These are phyloP conservation scores for Aspergillus spinulosporus DNA, from an alignment of 2,329 filamentous ascomycete genomes.

Conservation along the genomic window DNA sequence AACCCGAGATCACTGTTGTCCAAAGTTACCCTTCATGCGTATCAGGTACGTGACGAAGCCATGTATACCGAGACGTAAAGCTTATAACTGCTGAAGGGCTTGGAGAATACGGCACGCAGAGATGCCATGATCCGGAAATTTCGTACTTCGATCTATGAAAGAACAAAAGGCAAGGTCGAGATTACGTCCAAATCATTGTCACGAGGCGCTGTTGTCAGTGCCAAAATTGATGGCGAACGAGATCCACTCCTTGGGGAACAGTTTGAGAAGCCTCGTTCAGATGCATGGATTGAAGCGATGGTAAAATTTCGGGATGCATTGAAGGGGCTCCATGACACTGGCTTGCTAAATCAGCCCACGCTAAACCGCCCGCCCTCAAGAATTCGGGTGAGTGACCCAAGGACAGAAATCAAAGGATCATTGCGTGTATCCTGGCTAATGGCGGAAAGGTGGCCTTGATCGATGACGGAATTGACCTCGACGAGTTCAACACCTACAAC, in stretches of 20 bases:
- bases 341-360: not conserved
- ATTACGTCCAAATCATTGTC: not conserved
- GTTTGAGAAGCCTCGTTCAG: not conserved
- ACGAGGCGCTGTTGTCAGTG: not conserved
- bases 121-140: not conserved
- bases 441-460: not conserved
- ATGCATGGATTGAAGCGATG: slow-evolving; percentile 2
- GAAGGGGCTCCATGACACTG: not conserved
- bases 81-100: not conserved
- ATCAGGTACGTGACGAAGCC: not conserved
- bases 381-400: not conserved
- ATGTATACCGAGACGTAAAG: not conserved
- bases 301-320: slow-evolving; percentile 1
- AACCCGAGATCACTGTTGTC: not conserved
- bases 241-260: not conserved
- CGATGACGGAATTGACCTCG: slow-evolving; percentile 7
- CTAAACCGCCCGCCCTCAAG: no score
- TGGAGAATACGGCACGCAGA: slow-evolving; percentile 3
- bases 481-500: not conserved
- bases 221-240: not conserved
- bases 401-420: not conserved
- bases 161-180: not conserved
- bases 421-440: not conserved
- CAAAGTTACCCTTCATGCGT: slow-evolving; percentile 2
- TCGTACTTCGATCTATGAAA: not conserved